Evolutionary conservation across 2,329 filamentous ascomycete species (phyloP).

Genomic region (Pseudogymnoascus pannorum): DNA sequence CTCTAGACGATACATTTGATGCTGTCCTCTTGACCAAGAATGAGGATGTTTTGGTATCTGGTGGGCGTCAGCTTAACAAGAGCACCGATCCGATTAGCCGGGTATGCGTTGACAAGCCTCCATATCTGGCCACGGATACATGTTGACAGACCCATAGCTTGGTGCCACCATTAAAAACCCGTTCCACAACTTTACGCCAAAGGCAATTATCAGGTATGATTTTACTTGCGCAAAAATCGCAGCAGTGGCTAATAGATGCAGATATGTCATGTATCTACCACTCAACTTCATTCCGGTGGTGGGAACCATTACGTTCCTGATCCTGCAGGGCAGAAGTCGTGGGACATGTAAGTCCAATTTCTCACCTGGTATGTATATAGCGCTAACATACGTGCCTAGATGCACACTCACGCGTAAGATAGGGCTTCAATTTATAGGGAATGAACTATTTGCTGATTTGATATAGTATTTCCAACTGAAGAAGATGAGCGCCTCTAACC

Average conservation of each 20-base stretch:
- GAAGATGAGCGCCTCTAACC: slow-evolving; percentile 61
- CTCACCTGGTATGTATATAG: background rate
- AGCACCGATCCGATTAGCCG: slow-evolving; percentile 46
- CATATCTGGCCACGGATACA: no score
- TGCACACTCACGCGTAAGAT: slow-evolving; percentile 48
- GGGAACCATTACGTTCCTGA: slow-evolving; percentile 73
- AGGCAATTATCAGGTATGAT: slow-evolving; percentile 54
- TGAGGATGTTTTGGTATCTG: slow-evolving; percentile 55
- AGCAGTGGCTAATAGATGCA: background rate
- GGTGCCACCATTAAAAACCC: slow-evolving; percentile 52
- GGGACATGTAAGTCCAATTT: slow-evolving; percentile 29
- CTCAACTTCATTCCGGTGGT: slow-evolving; percentile 90
- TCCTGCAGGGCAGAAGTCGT: slow-evolving; percentile 58
- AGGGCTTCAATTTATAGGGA: background rate
- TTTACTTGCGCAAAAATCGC: background rate
- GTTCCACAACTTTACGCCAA: slow-evolving; percentile 49
- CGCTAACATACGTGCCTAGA: background rate
- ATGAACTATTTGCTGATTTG: background rate
- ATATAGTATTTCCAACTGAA: slow-evolving; percentile 79
- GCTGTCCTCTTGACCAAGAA: slow-evolving; percentile 52
- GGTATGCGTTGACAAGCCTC: background rate
- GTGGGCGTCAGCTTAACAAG: slow-evolving; percentile 65
- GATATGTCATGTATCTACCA: slow-evolving; percentile 75
- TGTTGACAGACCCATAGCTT: slow-evolving; percentile 31
- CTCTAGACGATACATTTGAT: slow-evolving; percentile 83